Base-by-base conservation (phyloP, 2,329 filamentous ascomycete genomes). In the Chaetomium sp. region DNA sequence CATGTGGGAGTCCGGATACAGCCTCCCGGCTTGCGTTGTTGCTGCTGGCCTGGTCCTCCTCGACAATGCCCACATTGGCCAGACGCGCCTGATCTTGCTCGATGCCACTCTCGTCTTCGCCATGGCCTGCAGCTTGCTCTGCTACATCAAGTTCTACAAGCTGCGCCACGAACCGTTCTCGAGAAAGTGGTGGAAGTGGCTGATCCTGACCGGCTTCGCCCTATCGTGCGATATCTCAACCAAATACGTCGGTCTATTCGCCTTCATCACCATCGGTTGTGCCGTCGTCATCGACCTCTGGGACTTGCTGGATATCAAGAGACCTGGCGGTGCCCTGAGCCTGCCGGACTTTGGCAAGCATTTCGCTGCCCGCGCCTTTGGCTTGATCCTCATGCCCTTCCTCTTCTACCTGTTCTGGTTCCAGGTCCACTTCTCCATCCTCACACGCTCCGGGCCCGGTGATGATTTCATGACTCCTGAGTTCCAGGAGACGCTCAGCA, bases 1-100 rank as follows among this genome's bases (percentile, higher is more conserved):
- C 78, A 99, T 99, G 95, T 99, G 95, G 95, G 95, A 99, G 80
- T 98, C 95, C 57, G 95, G 93, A 68, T 99, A 99, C 80, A 97
- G 92, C 69, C 83, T 99, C 50, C 95, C 95, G 12, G 95, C 95
- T 64, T 96, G 92, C 76, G 82, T 98, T 62, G 83, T 97, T 64
- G 92, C 95, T 7, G 87, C 95, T 47, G 88, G 91, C 31, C 82
- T 99, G 42, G 84, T 99, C 69, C 89, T 99, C 51, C 91, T 99
- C 73, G 95, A 99, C 81, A 99, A 99, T 74, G 95, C 94, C 64
- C 95, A 99, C 78, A 92, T 99, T 77, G 94, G 92, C 66, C 95
- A 99, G 83, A 97, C 95, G 27, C 88, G 95, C 35, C 81, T 99
- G 75, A 99, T 99, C 72, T 86, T 99, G 63, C 86, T 99, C 65